phyloP scores from a whole-genome alignment of 805 yeast species.

The Deakozyma indianensis region DNA sequence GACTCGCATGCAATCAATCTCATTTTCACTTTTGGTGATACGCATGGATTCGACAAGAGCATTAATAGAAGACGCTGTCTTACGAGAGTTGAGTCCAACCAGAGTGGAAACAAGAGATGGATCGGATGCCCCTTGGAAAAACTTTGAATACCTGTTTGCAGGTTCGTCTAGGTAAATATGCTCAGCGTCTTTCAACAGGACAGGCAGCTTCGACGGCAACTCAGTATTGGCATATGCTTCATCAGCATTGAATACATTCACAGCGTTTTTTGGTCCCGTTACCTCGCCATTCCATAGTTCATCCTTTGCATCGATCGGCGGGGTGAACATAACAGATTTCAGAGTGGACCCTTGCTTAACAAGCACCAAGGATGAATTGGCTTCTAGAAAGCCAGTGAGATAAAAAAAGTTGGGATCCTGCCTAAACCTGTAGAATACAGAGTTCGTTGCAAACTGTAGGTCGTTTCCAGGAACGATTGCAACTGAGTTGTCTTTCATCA shows the following conservation, averaged over 20 bases:
- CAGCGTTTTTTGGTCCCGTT: slow-evolving; percentile 74
- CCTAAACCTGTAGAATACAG: slow-evolving; percentile 84
- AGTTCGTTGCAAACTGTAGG: slow-evolving; percentile 70
- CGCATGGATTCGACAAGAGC: slow-evolving; percentile 25
- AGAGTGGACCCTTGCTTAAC: slow-evolving; percentile 30
- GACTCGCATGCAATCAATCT: slow-evolving; percentile 60
- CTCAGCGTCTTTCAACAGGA: slow-evolving; percentile 7
- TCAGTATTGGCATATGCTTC: slow-evolving; percentile 33
- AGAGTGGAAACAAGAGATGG: slow-evolving; percentile 14
- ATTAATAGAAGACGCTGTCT: slow-evolving; percentile 7
- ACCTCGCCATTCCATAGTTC: slow-evolving; percentile 96
- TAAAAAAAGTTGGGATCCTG: slow-evolving; percentile 84
- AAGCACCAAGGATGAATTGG: slow-evolving; percentile 51
- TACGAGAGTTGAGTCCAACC: slow-evolving; percentile 8
- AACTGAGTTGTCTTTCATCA: slow-evolving; percentile 46
- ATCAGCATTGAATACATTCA: slow-evolving; percentile 80
- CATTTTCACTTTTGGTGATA: slow-evolving; percentile 60
- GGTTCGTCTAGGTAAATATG: slow-evolving; percentile 11
- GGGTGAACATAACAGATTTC: slow-evolving; percentile 68
- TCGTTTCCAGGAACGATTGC: slow-evolving; percentile 64
- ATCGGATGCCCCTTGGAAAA: slow-evolving; percentile 3
- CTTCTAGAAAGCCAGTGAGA: slow-evolving; percentile 86
- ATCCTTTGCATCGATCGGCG: slow-evolving; percentile 56
- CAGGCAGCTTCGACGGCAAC: slow-evolving; percentile 7
- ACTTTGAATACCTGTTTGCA: neutral